Evolutionary conservation across 208 protist genomes (phyloP).

Genomic region (Acanthamoeba sp.): DNA sequence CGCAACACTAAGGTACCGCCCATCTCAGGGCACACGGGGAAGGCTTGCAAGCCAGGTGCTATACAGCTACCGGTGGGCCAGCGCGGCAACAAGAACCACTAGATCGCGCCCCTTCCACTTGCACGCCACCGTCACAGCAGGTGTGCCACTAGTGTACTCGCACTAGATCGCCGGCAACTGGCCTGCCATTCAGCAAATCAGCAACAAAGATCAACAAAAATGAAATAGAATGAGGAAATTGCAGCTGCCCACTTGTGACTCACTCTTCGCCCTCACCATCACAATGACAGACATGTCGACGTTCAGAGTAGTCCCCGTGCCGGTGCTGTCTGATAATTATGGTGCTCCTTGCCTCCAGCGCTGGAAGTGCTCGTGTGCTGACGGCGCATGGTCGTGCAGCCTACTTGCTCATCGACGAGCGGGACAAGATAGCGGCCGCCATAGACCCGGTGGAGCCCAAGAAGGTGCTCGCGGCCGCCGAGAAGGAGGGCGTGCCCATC

Average conservation of each 20-base stretch:
- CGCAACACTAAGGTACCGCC: too few species aligned
- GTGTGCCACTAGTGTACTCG: too few species aligned
- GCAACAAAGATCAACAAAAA: too few species aligned
- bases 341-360: neutral
- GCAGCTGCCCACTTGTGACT: neutral
- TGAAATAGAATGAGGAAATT: too few species aligned
- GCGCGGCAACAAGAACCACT: too few species aligned
- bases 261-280: neutral
- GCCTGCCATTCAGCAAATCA: too few species aligned
- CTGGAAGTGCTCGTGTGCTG: neutral
- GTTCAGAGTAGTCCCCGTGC: conserved; percentile 46
- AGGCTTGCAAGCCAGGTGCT: too few species aligned
- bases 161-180: too few species aligned
- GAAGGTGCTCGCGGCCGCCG: conserved; percentile 87
- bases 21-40: too few species aligned
- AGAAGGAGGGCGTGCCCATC: conserved; percentile 76
- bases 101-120: too few species aligned
- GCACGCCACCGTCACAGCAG: too few species aligned
- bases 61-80: too few species aligned
- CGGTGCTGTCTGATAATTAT: conserved; percentile 67
- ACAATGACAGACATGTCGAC: neutral
- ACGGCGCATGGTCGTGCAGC: neutral
- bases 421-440: conserved; percentile 29
- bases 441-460: conserved; percentile 93
- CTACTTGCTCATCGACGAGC: conserved; percentile 63